Percentiles rank a stretch among this genome's conserved stretches.
phyloP scores from a whole-genome alignment of 2,329 filamentous ascomycete genomes.

The Cadophora luteo-olivacea region DNA sequence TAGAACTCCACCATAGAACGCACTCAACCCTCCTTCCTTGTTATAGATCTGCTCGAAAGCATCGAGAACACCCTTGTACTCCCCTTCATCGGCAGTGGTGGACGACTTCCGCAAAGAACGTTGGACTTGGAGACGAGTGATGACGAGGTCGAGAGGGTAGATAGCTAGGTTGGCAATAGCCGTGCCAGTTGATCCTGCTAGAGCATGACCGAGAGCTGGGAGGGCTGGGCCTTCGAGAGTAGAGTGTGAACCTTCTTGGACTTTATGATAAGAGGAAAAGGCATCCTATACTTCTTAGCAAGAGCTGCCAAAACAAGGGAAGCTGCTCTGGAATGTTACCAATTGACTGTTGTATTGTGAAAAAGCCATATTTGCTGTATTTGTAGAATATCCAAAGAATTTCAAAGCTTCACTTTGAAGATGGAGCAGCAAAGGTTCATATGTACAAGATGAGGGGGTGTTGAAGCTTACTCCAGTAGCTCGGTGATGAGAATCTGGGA shows the following conservation, averaged over 20 bases:
- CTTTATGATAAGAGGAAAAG: slow-evolving; percentile 44
- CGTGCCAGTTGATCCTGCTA: slow-evolving; percentile 79
- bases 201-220: slow-evolving; percentile 80
- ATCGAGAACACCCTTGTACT: slow-evolving; percentile 72
- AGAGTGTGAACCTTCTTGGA: slow-evolving; percentile 45
- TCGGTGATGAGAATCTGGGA: not conserved
- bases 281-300: slow-evolving; percentile 38
- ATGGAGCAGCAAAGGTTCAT: not conserved
- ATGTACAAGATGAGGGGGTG: slow-evolving; percentile 14
- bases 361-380: slow-evolving; percentile 12
- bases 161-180: slow-evolving; percentile 79
- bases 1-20: slow-evolving; percentile 72
- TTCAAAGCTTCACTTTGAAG: not conserved
- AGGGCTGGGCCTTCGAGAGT: slow-evolving; percentile 52
- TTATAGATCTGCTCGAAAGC: slow-evolving; percentile 74
- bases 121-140: slow-evolving; percentile 84
- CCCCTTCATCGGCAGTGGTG: slow-evolving; percentile 42
- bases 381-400: not conserved
- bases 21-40: slow-evolving; percentile 69
- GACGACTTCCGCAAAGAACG: slow-evolving; percentile 57
- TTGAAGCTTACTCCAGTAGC: not conserved
- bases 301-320: not conserved
- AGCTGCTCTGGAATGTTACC: slow-evolving; percentile 37
- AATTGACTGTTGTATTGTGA: slow-evolving; percentile 48
- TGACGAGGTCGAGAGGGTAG: slow-evolving; percentile 83